A percentile compares a stretch with the other conserved stretches of the same genome.
Evolutionary conservation across 2,329 filamentous ascomycete species (phyloP).

Genomic region (Stemphylium beticola): DNA sequence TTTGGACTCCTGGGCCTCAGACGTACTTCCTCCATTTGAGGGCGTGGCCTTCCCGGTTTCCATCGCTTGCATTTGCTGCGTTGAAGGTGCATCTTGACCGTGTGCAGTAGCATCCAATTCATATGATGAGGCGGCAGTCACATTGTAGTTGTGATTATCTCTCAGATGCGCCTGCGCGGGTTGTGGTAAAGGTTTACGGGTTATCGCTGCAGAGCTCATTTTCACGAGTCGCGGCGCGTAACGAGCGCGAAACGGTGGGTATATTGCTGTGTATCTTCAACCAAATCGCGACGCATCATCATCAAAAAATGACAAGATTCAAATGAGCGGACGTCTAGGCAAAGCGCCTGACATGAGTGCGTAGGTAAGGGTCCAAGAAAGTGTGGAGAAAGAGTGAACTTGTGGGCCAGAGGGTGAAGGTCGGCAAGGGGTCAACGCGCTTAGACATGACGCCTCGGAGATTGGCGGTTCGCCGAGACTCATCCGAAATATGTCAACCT

Average conservation of each 20-base stretch:
- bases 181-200: constrained; percentile 30
- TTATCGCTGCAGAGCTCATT: constrained; percentile 30
- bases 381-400: constrained; percentile 22
- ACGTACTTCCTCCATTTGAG: background rate
- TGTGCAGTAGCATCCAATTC: constrained; percentile 24
- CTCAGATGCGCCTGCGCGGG: constrained; percentile 29
- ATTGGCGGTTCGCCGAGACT: constrained; percentile 15
- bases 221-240: constrained; percentile 17
- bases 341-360: constrained; percentile 21
- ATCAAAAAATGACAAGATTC: background rate
- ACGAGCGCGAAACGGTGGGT: background rate
- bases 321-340: constrained; percentile 13
- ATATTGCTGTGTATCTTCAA: constrained; percentile 17
- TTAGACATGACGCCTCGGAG: constrained; percentile 19
- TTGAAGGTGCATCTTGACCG: constrained; percentile 3
- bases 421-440: constrained; percentile 28
- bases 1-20: background rate
- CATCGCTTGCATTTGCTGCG: constrained; percentile 4
- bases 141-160: constrained; percentile 1
- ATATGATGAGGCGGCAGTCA: constrained; percentile 7
- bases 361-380: constrained; percentile 9
- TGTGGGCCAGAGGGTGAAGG: constrained; percentile 20
- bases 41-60: background rate
- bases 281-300: constrained; percentile 5
- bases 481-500: constrained; percentile 10